These are phyloP conservation scores for Deinandra increscens DNA, from an alignment of 129 eudicot species.

Conservation along the genomic window DNA sequence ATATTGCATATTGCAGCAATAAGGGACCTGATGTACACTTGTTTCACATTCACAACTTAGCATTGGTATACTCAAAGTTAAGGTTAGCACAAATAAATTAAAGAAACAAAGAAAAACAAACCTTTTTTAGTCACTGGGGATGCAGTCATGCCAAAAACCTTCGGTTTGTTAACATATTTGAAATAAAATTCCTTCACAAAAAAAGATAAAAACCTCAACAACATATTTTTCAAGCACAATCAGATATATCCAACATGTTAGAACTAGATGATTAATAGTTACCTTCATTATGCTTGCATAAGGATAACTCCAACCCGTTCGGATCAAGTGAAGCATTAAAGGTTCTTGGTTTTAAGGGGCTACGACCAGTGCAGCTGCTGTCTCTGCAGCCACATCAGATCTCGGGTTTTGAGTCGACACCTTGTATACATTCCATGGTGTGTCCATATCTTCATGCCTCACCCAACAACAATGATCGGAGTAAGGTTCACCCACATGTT, in stretches of 20 bases:
- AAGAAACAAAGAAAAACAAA: slow-evolving; percentile 9
- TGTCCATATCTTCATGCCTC: slow-evolving; percentile 98
- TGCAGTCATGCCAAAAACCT: slow-evolving; percentile 86
- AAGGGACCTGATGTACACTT: too few relatives aligned
- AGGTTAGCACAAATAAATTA: neutral
- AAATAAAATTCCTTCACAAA: slow-evolving; percentile 68
- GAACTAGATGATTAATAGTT: slow-evolving; percentile 21
- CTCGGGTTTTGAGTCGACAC: slow-evolving; percentile 79
- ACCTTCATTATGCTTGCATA: slow-evolving; percentile 79
- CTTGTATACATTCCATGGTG: slow-evolving; percentile 74
- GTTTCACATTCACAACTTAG: neutral
- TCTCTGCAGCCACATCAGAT: slow-evolving; percentile 96
- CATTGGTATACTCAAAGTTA: slow-evolving; percentile 1
- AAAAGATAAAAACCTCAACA: slow-evolving; percentile 9
- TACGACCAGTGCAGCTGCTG: slow-evolving; percentile 91
- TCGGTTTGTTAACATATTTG: slow-evolving; percentile 50
- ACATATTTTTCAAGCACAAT: slow-evolving; percentile 2
- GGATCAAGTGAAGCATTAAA: too few relatives aligned
- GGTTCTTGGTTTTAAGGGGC: too few relatives aligned
- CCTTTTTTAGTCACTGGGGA: slow-evolving; percentile 68
- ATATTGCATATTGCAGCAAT: too few relatives aligned
- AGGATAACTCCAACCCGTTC: too few relatives aligned
- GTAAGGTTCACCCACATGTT: slow-evolving; percentile 82
- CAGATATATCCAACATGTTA: slow-evolving; percentile 1
- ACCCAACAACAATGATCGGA: slow-evolving; percentile 87